phyloP scores from a whole-genome alignment of 495 filamentous ascomycete species.

The Polyplosphaeria fusca region DNA sequence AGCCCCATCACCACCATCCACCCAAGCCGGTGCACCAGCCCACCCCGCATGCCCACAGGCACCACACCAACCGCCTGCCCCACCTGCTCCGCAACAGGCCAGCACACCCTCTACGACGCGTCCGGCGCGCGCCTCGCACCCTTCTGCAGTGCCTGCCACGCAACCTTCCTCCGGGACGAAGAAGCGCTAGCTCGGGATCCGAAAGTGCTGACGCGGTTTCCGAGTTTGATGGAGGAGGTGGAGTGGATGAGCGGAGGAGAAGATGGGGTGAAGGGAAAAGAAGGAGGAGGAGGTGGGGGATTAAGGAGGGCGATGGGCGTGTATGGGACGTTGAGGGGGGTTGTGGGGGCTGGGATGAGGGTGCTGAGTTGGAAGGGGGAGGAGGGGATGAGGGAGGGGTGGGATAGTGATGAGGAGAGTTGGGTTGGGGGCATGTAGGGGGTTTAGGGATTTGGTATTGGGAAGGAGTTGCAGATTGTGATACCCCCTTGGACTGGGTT shows the following conservation, averaged over 20 bases:
- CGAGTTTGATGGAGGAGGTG: constrained; percentile 1
- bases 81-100: background rate
- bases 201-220: constrained; percentile 8
- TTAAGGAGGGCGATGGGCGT: background rate
- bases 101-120: background rate
- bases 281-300: background rate
- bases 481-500: too few relatives aligned
- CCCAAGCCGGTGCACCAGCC: background rate
- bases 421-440: background rate
- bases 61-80: background rate
- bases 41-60: background rate
- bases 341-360: background rate
- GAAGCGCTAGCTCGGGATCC: too few relatives aligned
- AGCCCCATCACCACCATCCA: background rate
- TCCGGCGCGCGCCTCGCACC: background rate
- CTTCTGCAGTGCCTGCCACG: constrained; percentile 1
- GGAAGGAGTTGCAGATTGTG: too few relatives aligned
- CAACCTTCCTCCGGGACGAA: background rate
- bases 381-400: background rate
- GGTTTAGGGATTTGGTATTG: too few relatives aligned
- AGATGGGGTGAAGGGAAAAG: background rate
- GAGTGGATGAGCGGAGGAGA: background rate
- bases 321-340: background rate
- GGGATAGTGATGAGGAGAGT: background rate
- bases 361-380: background rate